Base-by-base conservation (phyloP, 1,284 basidiomycete genomes). In the Cutaneotrichosporon sp. region DNA sequence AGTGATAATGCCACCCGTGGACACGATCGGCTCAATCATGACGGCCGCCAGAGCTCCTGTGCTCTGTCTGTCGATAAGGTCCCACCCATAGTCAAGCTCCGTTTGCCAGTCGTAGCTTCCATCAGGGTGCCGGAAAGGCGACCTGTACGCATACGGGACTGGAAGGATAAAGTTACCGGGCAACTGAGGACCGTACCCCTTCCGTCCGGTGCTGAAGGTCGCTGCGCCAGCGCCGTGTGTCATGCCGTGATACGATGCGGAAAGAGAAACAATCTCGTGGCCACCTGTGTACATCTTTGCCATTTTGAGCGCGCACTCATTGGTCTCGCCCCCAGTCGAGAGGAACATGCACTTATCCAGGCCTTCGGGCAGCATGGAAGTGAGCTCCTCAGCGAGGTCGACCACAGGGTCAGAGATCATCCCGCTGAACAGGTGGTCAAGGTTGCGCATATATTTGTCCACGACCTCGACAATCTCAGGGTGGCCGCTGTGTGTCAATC, bases 1-100 rank as follows among this genome's bases (percentile, higher is more conserved):
- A 29, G 60, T 59, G 38, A 70, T 61, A 31, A 67, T 55, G 19
- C 67, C 67, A 10, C 67, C 67, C 0, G 66, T 57, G 12, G 49
- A 52, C 5, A 79, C 67, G 46, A 78, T 78, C 1, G 77, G 75
- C 64, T 79, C 78, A 56, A 79, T 64, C 31, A 79, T 61, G 54
- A 54, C 59, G 20, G 57, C 51, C 8, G 67, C 67, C 3, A 66
- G 59, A 5, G 47, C 53, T 9, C 66, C 66, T 1, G 59, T 61
- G 45, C 51, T 61, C 52, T 65, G 62, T 39, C 65, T 62, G 44
- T 71, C 69, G 25, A 71, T 65, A n/a, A 71, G 43, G 31, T 61
- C 59, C 59, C 61, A 71, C 11, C 67, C 69, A 34, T 60, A 71
- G 31, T 64, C 55, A 26, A 70, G 60, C 58, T 71, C 69, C 2